Conservation (phyloP, 441 rosid genomes). For the Raphanus hybrid region DNA sequence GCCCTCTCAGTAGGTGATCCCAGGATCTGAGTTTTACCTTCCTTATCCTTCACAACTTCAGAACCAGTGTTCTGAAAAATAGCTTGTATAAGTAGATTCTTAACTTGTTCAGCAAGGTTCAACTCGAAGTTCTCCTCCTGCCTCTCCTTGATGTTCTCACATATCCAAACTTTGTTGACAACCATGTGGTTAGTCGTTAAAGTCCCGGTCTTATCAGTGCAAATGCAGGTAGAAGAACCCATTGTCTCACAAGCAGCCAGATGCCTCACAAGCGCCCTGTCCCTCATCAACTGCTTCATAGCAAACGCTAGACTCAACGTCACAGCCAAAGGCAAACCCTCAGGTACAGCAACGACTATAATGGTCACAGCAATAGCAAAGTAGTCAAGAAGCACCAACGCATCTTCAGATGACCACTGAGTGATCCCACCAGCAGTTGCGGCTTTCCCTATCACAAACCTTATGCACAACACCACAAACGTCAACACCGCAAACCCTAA, state of each 20-base stretch:
- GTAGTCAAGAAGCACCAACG: constrained; percentile 47
- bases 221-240: constrained; percentile 58
- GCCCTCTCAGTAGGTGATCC: constrained; percentile 79
- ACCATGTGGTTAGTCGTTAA: constrained; percentile 62
- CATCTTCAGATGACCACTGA: constrained; percentile 53
- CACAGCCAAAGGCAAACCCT: constrained; percentile 62
- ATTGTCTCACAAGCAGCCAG: constrained; percentile 63
- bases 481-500: constrained; percentile 50
- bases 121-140: constrained; percentile 38
- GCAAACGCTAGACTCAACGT: constrained; percentile 59
- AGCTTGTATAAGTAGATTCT: constrained; percentile 49
- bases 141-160: constrained; percentile 43
- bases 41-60: constrained; percentile 64
- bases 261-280: constrained; percentile 58
- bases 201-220: constrained; percentile 63
- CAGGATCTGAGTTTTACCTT: constrained; percentile 56
- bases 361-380: constrained; percentile 60
- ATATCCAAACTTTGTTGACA: constrained; percentile 53
- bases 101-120: constrained; percentile 45
- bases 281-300: constrained; percentile 55
- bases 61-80: constrained; percentile 65
- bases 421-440: constrained; percentile 35
- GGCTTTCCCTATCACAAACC: constrained; percentile 50
- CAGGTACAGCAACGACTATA: constrained; percentile 61
- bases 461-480: constrained; percentile 47